These are phyloP conservation scores for Fremontodendron californicum DNA, from an alignment of 345 rosid genomes.

Conservation along the genomic window DNA sequence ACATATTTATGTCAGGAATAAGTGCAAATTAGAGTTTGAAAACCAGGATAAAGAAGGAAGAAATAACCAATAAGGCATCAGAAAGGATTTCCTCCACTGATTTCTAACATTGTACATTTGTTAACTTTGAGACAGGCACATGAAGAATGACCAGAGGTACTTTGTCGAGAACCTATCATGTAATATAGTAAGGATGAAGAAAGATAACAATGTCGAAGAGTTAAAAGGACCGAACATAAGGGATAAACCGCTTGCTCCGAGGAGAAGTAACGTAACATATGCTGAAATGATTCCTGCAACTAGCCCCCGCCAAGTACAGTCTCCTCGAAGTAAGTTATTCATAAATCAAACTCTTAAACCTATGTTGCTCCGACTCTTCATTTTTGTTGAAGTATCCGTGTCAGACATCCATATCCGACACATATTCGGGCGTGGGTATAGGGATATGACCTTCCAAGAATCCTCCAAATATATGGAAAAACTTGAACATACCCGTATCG, in stretches of 20 bases:
- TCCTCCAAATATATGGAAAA: no score
- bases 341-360: not conserved
- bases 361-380: no score
- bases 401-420: no score
- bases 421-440: no score
- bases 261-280: conserved; percentile 27
- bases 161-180: conserved; percentile 49
- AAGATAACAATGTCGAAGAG: conserved; percentile 36
- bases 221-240: conserved; percentile 32
- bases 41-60: not conserved
- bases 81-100: not conserved
- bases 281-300: conserved; percentile 58
- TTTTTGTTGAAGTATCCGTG: no score
- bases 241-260: not conserved
- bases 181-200: conserved; percentile 43
- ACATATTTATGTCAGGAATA: not conserved
- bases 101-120: not conserved
- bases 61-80: not conserved
- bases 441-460: no score
- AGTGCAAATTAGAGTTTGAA: not conserved
- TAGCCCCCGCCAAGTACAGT: not conserved
- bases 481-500: no score
- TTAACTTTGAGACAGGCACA: conserved; percentile 34
- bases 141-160: conserved; percentile 51
- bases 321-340: conserved; percentile 25